These are phyloP conservation scores for Penicillium sp. DNA, from an alignment of 2,329 filamentous ascomycete species.

Conservation along the genomic window DNA sequence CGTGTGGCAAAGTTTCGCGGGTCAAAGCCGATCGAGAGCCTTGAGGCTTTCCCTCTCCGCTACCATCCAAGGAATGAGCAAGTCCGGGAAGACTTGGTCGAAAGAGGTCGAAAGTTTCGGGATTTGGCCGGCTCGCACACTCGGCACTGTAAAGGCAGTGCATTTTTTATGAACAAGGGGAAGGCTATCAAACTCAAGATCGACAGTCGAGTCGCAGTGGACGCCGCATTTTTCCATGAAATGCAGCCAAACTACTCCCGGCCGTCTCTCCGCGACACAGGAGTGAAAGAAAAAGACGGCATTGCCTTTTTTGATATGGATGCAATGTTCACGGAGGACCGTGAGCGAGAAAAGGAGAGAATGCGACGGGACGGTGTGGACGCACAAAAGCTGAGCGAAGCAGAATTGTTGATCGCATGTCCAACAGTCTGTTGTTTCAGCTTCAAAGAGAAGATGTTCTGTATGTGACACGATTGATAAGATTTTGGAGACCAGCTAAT, in stretches of 20 bases:
- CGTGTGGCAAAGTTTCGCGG: constrained; percentile 31
- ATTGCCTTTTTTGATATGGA: constrained; percentile 18
- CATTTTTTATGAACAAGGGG: constrained; percentile 37
- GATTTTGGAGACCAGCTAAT: constrained; percentile 5
- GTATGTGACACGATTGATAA: constrained; percentile 16
- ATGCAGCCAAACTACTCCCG: constrained; percentile 29
- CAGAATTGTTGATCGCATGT: constrained; percentile 24
- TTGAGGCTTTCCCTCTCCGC: constrained; percentile 37
- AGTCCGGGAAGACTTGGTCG: constrained; percentile 28
- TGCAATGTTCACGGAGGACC: constrained; percentile 12
- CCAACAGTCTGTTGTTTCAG: constrained; percentile 27
- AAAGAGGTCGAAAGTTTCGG: constrained; percentile 34
- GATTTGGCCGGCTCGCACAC: constrained; percentile 30
- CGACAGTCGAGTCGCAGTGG: constrained; percentile 25
- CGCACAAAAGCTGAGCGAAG: constrained; percentile 13
- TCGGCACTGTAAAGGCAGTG: constrained; percentile 35
- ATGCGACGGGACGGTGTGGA: constrained; percentile 15
- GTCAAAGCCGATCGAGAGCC: constrained; percentile 32
- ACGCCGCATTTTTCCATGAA: constrained; percentile 27
- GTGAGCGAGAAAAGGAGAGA: constrained; percentile 20
- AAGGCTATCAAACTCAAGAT: constrained; percentile 26
- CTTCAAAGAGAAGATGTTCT: constrained; percentile 28
- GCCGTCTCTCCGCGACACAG: constrained; percentile 18
- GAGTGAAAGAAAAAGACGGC: constrained; percentile 13
- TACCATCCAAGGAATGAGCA: constrained; percentile 29